Conservation (phyloP, 139 green algal species). For the Edaphochlamys debaryana region DNA sequence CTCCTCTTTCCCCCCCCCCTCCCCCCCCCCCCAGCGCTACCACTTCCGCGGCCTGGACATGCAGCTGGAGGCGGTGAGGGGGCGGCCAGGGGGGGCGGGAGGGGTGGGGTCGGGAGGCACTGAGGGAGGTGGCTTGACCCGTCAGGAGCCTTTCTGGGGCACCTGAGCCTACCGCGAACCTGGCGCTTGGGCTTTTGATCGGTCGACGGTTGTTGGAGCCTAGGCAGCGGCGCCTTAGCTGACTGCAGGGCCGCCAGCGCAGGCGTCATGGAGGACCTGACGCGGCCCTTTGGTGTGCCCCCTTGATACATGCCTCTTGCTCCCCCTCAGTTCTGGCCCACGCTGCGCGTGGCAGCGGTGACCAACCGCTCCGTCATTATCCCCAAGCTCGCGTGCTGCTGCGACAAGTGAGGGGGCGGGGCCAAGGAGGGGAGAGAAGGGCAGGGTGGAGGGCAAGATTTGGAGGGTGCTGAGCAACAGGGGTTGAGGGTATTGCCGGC, state of each 20-base stretch:
- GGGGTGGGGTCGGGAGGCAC: background rate
- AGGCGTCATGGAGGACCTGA: no score
- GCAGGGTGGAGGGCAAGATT: slow-evolving; percentile 59
- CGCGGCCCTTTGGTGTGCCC: slow-evolving; percentile 28
- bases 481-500: no score
- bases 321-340: slow-evolving; percentile 30
- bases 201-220: no score
- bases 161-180: background rate
- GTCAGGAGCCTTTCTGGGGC: background rate
- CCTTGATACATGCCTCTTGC: no score
- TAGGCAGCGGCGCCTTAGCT: no score
- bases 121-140: background rate
- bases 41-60: slow-evolving; percentile 46
- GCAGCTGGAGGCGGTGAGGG: slow-evolving; percentile 38
- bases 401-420: no score
- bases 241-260: no score
- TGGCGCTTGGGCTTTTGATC: no score
- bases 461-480: no score
- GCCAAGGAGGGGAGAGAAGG: no score
- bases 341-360: slow-evolving; percentile 34
- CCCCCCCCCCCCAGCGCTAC: slow-evolving; percentile 14
- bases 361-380: slow-evolving; percentile 66
- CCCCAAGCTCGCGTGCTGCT: slow-evolving; percentile 72
- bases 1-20: background rate
- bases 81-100: no score